Evolutionary conservation across 345 rosid genomes (phyloP).

Genomic region (Excoecaria cochinchinensis): DNA sequence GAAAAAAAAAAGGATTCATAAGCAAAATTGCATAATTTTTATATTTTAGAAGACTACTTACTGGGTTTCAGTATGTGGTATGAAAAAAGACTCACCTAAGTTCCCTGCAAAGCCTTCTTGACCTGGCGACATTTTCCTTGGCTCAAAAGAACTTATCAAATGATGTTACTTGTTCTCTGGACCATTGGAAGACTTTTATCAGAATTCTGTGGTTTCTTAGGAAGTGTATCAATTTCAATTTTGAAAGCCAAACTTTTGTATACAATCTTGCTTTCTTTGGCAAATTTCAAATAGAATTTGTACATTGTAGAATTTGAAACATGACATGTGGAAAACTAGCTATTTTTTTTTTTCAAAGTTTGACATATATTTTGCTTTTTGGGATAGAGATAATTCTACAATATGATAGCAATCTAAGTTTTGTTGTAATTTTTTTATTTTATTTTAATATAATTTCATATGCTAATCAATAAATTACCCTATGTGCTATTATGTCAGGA

Average conservation of each 20-base stretch:
- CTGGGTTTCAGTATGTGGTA: too few species aligned
- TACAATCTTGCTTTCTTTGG: not conserved
- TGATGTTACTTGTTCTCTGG: not conserved
- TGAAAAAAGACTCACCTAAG: not conserved
- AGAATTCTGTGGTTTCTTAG: not conserved
- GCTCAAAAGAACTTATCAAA: not conserved
- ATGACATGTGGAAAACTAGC: not conserved
- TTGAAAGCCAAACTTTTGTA: not conserved
- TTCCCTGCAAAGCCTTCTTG: not conserved
- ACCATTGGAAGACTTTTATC: not conserved
- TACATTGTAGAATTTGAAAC: not conserved
- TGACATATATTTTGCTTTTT: not conserved
- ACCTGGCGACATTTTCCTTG: not conserved
- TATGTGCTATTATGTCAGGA: constrained; percentile 45
- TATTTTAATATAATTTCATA: not conserved
- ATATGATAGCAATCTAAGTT: not conserved
- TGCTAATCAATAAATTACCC: not conserved
- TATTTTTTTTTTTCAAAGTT: too few species aligned
- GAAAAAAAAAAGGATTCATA: not conserved
- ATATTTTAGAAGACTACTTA: not conserved
- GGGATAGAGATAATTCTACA: not conserved
- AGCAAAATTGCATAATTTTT: not conserved
- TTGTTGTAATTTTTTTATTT: not conserved
- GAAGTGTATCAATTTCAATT: not conserved
- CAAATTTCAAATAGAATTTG: not conserved